Evolutionary conservation across 768 basidiomycete genomes (phyloP).

Genomic region (Kockovaella imperatae): DNA sequence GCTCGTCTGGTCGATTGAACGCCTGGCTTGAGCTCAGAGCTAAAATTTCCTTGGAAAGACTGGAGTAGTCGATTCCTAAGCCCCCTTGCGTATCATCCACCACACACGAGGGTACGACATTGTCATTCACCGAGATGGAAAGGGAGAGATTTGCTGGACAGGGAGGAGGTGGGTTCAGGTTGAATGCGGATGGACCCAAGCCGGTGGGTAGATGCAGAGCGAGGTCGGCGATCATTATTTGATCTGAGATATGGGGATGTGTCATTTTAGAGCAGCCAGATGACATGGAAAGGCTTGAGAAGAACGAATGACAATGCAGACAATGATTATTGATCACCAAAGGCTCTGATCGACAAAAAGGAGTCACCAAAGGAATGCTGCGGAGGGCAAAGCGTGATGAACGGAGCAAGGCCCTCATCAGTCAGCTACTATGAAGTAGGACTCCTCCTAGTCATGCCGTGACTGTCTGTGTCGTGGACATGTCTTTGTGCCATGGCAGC

Average conservation of each 20-base stretch:
- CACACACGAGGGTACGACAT: conserved; percentile 52
- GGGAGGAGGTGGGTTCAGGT: conserved; percentile 45
- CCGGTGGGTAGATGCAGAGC: conserved; percentile 40
- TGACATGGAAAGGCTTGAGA: too few relatives aligned
- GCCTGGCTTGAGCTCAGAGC: conserved; percentile 43
- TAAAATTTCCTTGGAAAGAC: conserved; percentile 49
- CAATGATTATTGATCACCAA: too few relatives aligned
- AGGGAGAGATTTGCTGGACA: conserved; percentile 54
- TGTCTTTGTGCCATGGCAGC: too few relatives aligned
- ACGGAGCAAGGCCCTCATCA: too few relatives aligned
- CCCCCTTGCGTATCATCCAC: conserved; percentile 51
- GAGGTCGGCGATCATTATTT: conserved; percentile 42
- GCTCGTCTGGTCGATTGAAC: conserved; percentile 50
- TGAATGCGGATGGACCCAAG: conserved; percentile 41
- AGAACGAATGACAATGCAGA: too few relatives aligned
- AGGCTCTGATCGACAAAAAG: too few relatives aligned
- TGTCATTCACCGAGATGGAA: conserved; percentile 28
- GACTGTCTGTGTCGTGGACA: too few relatives aligned
- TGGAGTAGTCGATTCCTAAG: conserved; percentile 61
- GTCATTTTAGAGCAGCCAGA: too few relatives aligned
- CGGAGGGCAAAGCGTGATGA: too few relatives aligned
- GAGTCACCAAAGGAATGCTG: too few relatives aligned
- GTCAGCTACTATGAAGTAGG: too few relatives aligned
- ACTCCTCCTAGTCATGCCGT: too few relatives aligned
- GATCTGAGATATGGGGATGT: conserved; percentile 16